Conservation (phyloP, 2,329 filamentous ascomycete species). For the Fusarium liriodendri region DNA sequence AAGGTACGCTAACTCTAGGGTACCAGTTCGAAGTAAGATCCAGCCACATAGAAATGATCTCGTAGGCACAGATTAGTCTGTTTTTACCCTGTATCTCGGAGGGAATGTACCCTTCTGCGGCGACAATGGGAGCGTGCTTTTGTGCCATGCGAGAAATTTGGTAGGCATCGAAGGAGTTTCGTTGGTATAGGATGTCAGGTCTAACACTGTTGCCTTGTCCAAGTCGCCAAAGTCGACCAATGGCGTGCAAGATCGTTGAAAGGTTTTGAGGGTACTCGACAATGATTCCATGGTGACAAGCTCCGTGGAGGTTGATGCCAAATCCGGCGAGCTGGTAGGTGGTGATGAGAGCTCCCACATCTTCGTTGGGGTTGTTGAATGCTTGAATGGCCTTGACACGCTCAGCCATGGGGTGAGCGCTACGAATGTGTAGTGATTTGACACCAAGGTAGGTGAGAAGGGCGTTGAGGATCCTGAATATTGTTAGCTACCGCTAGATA, state of each 20-base stretch:
- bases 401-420: not conserved
- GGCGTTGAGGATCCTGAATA: not conserved
- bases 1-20: not conserved
- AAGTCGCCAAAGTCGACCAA: not conserved
- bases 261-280: not conserved
- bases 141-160: not conserved
- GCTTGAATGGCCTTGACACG: not conserved
- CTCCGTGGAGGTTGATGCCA: not conserved
- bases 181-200: not conserved
- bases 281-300: not conserved
- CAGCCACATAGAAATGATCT: not conserved
- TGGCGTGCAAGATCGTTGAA: not conserved
- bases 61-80: not conserved
- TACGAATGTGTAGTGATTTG: not conserved
- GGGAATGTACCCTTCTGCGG: not conserved
- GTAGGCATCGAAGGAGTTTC: not conserved
- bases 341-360: not conserved
- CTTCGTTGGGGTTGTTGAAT: not conserved
- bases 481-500: not conserved
- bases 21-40: not conserved
- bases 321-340: not conserved
- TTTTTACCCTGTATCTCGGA: not conserved
- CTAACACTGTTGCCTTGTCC: not conserved
- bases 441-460: not conserved
- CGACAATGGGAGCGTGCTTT: not conserved